Percentiles rank a stretch among this genome's conserved stretches.
Evolutionary conservation across 2,329 filamentous ascomycete genomes (phyloP).

Genomic region (Elsinoe ampelina): DNA sequence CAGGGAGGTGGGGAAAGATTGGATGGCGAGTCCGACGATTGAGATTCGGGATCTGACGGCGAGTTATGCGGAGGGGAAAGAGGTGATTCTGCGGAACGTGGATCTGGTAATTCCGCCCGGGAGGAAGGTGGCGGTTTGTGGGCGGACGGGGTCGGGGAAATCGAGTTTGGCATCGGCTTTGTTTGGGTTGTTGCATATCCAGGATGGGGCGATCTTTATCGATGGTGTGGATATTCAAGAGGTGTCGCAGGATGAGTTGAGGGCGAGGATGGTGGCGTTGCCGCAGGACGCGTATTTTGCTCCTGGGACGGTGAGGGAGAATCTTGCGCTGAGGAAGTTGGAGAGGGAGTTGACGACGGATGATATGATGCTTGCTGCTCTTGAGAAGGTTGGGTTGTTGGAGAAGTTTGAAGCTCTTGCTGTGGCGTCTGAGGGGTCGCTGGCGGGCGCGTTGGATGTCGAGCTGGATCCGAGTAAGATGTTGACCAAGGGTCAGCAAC

Average conservation of each 20-base stretch:
- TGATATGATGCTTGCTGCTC: conserved; percentile 32
- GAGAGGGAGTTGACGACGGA: conserved; percentile 25
- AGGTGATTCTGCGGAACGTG: conserved; percentile 37
- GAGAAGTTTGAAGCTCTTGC: conserved; percentile 28
- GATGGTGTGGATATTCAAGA: conserved; percentile 40
- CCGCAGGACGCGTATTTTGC: conserved; percentile 47
- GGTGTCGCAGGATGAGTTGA: conserved; percentile 37
- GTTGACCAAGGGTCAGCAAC: conserved; percentile 40
- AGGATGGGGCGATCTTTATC: conserved; percentile 35
- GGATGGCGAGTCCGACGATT: conserved; percentile 65
- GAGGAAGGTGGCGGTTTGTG: conserved; percentile 44
- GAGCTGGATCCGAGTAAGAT: conserved; percentile 13
- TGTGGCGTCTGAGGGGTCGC: conserved; percentile 15
- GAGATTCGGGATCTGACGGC: conserved; percentile 56
- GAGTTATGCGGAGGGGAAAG: conserved; percentile 19
- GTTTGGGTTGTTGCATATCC: conserved; percentile 41
- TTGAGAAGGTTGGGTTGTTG: conserved; percentile 41
- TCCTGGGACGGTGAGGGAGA: conserved; percentile 39
- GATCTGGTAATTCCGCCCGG: conserved; percentile 40
- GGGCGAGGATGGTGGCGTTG: conserved; percentile 38
- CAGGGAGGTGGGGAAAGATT: conserved; percentile 54
- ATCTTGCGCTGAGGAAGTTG: conserved; percentile 36
- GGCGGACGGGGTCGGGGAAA: conserved; percentile 47
- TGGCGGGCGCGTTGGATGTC: conserved; percentile 11
- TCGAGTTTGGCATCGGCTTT: conserved; percentile 41